Conservation (phyloP, 331 rosid species). For the Rosa hybrid region DNA sequence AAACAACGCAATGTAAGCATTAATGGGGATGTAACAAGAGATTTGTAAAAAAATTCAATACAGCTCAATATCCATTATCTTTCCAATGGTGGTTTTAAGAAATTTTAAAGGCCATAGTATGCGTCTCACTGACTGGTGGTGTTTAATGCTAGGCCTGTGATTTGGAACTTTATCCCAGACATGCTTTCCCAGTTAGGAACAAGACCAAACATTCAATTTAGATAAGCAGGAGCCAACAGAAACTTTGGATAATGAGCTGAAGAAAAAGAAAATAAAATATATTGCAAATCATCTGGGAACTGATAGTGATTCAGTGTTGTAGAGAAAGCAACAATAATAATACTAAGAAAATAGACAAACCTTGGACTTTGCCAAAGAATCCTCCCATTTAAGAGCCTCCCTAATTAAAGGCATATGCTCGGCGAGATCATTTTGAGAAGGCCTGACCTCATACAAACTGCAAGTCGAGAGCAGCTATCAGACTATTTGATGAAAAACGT, state of each 20-base stretch:
- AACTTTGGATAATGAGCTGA: too few relatives aligned
- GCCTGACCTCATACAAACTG: slow-evolving; percentile 61
- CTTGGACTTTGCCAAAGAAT: slow-evolving; percentile 56
- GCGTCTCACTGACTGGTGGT: too few relatives aligned
- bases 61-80: too few relatives aligned
- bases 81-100: too few relatives aligned
- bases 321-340: not conserved
- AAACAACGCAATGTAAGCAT: not conserved
- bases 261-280: too few relatives aligned
- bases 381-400: slow-evolving; percentile 64
- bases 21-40: too few relatives aligned
- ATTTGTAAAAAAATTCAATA: too few relatives aligned
- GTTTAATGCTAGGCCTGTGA: too few relatives aligned
- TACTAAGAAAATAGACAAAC: slow-evolving; percentile 37
- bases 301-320: not conserved
- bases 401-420: slow-evolving; percentile 49
- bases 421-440: slow-evolving; percentile 62
- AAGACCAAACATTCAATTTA: not conserved
- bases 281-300: not conserved
- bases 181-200: too few relatives aligned
- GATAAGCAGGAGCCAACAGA: too few relatives aligned
- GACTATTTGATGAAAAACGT: not conserved
- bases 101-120: too few relatives aligned
- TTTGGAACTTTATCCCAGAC: not conserved
- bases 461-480: slow-evolving; percentile 28